Conservation (phyloP, 768 basidiomycete genomes). For the Tulasnella sp. region DNA sequence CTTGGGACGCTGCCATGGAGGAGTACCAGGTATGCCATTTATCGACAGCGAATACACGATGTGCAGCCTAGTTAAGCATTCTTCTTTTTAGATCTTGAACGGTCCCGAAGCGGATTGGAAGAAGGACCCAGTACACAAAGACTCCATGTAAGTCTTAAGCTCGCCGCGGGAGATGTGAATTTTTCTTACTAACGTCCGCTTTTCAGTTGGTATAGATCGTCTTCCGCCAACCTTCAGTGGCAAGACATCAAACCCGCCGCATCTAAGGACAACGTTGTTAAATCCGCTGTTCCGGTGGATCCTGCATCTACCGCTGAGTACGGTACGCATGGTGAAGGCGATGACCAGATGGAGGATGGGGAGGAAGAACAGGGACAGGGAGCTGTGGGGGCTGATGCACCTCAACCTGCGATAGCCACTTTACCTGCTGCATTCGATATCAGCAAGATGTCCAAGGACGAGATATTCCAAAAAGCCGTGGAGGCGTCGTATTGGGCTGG, state of each 20-base stretch:
- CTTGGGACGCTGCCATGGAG: conserved; percentile 79
- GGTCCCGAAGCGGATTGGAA: conserved; percentile 73
- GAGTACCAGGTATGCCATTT: conserved; percentile 60
- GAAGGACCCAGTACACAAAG: conserved; percentile 61
- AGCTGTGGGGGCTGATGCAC: background rate
- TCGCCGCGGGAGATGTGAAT: conserved; percentile 14
- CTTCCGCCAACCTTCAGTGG: conserved; percentile 33
- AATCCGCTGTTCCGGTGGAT: background rate
- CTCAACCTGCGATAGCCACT: conserved; percentile 24
- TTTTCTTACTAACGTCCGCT: background rate
- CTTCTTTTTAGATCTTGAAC: conserved; percentile 54
- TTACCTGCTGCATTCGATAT: conserved; percentile 35
- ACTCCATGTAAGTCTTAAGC: conserved; percentile 55
- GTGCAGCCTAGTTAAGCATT: background rate
- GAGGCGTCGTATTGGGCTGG: conserved; percentile 83
- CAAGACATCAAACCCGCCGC: conserved; percentile 30
- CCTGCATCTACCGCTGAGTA: conserved; percentile 50
- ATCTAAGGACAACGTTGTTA: background rate
- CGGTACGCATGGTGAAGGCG: conserved; percentile 49
- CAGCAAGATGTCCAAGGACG: conserved; percentile 56
- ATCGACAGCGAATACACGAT: background rate
- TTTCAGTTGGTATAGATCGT: conserved; percentile 76
- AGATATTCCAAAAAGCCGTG: conserved; percentile 71
- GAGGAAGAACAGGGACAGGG: background rate
- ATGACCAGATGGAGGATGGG: conserved; percentile 27